Conservation (phyloP, 2,329 filamentous ascomycete genomes). For the Aschersonia sp. region DNA sequence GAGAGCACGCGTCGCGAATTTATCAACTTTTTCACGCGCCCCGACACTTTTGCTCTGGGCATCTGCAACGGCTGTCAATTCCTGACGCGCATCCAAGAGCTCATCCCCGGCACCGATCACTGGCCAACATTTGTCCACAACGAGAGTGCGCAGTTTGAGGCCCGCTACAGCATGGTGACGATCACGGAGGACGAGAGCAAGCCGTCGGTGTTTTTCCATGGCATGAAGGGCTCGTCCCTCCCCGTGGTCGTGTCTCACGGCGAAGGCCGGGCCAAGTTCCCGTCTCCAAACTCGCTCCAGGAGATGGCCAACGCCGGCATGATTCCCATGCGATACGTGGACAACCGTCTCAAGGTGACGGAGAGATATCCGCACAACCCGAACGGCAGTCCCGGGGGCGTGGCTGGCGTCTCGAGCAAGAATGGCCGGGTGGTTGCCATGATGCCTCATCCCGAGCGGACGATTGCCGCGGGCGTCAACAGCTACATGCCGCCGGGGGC, state of each 20-base stretch:
- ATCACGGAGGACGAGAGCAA: constrained; percentile 44
- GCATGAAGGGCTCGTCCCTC: constrained; percentile 68
- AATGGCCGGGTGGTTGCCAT: constrained; percentile 74
- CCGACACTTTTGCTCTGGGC: constrained; percentile 82
- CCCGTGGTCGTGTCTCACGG: constrained; percentile 85
- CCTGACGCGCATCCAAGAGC: constrained; percentile 59
- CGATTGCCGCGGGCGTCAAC: constrained; percentile 61
- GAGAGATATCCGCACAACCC: constrained; percentile 77
- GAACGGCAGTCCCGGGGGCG: constrained; percentile 70
- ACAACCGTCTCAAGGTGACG: constrained; percentile 62
- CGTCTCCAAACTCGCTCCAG: constrained; percentile 33
- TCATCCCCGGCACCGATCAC: constrained; percentile 69
- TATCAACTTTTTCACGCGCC: constrained; percentile 68
- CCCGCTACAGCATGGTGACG: constrained; percentile 67
- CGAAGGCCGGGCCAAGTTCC: constrained; percentile 69
- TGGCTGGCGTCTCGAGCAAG: constrained; percentile 62
- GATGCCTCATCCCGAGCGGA: constrained; percentile 93
- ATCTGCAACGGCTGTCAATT: constrained; percentile 98
- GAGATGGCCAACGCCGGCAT: constrained; percentile 50
- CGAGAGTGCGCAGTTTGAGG: constrained; percentile 78
- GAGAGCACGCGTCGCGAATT: constrained; percentile 63
- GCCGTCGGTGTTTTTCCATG: constrained; percentile 75
- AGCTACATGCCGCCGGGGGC: constrained; percentile 54
- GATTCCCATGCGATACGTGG: constrained; percentile 68
- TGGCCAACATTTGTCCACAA: constrained; percentile 88